These are phyloP conservation scores for Wickerhamiella nectarea DNA, from an alignment of 805 yeast species.

Conservation along the genomic window DNA sequence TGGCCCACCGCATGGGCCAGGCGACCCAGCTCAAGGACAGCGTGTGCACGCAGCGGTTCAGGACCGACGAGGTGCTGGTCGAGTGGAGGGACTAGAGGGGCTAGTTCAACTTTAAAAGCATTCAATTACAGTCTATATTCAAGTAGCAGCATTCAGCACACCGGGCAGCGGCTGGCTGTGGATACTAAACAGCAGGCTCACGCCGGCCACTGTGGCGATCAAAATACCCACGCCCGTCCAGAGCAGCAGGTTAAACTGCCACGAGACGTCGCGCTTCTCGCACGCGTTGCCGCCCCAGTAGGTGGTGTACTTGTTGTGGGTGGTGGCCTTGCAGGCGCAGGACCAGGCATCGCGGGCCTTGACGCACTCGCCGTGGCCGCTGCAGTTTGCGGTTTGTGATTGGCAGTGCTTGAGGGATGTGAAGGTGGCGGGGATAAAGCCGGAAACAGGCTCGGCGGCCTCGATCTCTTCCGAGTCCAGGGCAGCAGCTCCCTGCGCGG, in stretches of 20 bases:
- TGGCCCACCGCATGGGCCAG: constrained; percentile 74
- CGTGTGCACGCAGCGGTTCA: constrained; percentile 81
- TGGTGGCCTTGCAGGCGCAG: constrained; percentile 27
- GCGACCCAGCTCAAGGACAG: constrained; percentile 46
- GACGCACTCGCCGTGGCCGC: constrained; percentile 29
- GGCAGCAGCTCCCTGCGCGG: too few species aligned
- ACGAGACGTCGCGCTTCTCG: constrained; percentile 51
- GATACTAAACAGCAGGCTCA: constrained; percentile 38
- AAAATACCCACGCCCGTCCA: constrained; percentile 47
- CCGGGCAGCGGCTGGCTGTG: constrained; percentile 59
- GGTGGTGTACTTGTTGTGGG: constrained; percentile 19
- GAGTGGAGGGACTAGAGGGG: constrained; percentile 70
- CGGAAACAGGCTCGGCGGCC: too few species aligned
- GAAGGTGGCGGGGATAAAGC: constrained; percentile 9
- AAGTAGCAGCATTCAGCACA: constrained; percentile 30
- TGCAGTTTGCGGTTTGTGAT: constrained; percentile 25
- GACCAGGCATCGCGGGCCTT: constrained; percentile 20
- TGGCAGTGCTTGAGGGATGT: constrained; percentile 24
- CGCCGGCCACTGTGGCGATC: constrained; percentile 35
- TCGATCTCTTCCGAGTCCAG: too few species aligned
- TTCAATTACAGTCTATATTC: too few species aligned
- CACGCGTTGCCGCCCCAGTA: constrained; percentile 39
- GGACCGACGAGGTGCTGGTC: constrained; percentile 88
- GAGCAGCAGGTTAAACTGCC: constrained; percentile 51
- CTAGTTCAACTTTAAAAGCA: too few species aligned